Percentiles rank a stretch among this genome's conserved stretches.
phyloP scores from a whole-genome alignment of 306 rosid species.

The Rubus parviflorus region DNA sequence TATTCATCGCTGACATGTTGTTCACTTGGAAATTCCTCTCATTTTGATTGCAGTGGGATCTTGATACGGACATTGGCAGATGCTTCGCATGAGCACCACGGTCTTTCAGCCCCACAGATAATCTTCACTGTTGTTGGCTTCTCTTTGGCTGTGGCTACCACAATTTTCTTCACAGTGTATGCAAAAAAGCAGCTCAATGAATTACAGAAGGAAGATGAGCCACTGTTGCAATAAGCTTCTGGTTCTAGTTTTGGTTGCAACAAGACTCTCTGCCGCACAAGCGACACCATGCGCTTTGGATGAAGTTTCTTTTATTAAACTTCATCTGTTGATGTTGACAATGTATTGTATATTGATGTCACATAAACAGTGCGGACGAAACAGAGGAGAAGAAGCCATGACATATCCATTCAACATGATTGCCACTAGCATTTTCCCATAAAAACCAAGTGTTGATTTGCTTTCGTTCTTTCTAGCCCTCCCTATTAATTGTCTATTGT shows the following conservation, averaged over 20 bases:
- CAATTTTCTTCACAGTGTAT: constrained; percentile 61
- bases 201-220: constrained; percentile 50
- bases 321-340: constrained; percentile 37
- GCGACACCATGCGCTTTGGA: constrained; percentile 23
- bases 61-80: constrained; percentile 70
- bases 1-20: background rate
- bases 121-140: constrained; percentile 58
- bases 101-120: constrained; percentile 59
- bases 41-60: constrained; percentile 61
- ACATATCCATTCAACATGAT: constrained; percentile 29
- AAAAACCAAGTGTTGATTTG: constrained; percentile 14
- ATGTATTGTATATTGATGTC: constrained; percentile 30
- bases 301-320: constrained; percentile 43
- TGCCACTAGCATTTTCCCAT: constrained; percentile 15
- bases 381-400: constrained; percentile 27
- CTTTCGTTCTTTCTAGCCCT: background rate
- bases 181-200: constrained; percentile 60
- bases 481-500: constrained; percentile 22
- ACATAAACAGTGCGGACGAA: constrained; percentile 19
- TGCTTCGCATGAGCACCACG: constrained; percentile 50
- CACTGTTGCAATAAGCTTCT: constrained; percentile 45
- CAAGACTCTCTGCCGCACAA: constrained; percentile 3
- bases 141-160: constrained; percentile 50
- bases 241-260: constrained; percentile 18
- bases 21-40: background rate